Evolutionary conservation across 371 early-diverging fungal species (phyloP), one percentile per base, ranked within the genome.

Genomic region (Zychaea mexicana): DNA sequence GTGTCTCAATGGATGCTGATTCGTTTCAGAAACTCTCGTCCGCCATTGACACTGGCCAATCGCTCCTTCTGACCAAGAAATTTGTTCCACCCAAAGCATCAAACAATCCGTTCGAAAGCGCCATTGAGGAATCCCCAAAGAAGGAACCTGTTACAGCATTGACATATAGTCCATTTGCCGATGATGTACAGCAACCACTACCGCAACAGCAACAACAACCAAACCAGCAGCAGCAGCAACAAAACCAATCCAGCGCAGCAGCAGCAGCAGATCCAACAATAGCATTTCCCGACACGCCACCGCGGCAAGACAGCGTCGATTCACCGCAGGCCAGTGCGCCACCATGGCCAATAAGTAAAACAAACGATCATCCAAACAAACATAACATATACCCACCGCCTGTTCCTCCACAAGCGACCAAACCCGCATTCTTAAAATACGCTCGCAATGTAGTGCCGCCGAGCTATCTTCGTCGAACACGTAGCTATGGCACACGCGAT

Each of bases 381-480:
- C 38, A 63, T 24, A 53, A 68, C 39, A 53, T 73, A 59, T 70
- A 71, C 54, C 76, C 81, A 10, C 81, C 78, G 19, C 74, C 78
- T 57, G 78, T 80, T 26, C 81, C 81, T 24, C 60, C 66, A 32
- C 81, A 80, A 66, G 45, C 67, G 28, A 80, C 76, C 4, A 80
- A 80, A 45, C 78, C 81, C 52, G 62, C 65, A 47, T 75, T 69
- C 46, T 78, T 71, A 7, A 74, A 72, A 55, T 80, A 80, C 46
- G 60, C 80, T 21, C 66, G 75, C 60, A 66, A 71, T 27, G 62
- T 61, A 3, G 66, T 62, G 19, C 59, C 59, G 6, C 61, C 62
- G 10, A 66, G 46, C 38, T 32, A 62, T 15, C 53, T 75, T 30
- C 67, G 70, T 24, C 62, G 76, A 38, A 75, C 70, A 24, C 76